Evolutionary conservation across 352 stramenopile species (phyloP), one percentile per base, ranked within the genome.

Genomic region (Phytopythium litorale): DNA sequence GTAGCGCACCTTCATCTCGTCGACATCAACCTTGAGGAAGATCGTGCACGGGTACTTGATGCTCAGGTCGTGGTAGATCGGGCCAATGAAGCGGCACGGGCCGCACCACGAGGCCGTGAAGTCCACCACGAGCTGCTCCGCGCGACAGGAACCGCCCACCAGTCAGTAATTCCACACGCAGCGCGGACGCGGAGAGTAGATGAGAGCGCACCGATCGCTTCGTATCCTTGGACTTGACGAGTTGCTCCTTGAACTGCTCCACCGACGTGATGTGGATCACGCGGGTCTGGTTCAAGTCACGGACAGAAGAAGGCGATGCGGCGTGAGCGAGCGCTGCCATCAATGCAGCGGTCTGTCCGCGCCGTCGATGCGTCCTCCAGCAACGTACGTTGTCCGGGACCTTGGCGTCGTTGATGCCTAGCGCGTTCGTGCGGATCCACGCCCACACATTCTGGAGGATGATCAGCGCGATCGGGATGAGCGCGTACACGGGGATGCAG

Each of bases 1-100:
- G n/a, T n/a, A n/a, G n/a, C n/a, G 43, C 15, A 79, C 55, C 67
- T 87, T 84, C 42, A 92, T 72, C 58, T 96, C 87, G 54, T 97
- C 89, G 13, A 97, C 89, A 46, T 97, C 89, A 33, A 97, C 87
- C 67, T 96, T 96, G 55, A 96, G 71, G 66, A 97, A 96, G 53
- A 94, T 79, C 19, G 83, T 83, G 62, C 82, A 89, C 38, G 81
- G 80, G 52, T 94, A 92, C 64, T 91, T 91, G 68, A 84, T 87
- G 59, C 83, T 92, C 21, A 97, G 67, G 54, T 94, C 87, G 56
- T 94, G 85, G 70, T 80, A 96, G 52, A 91, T 78, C 11, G 90
- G 90, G n/a, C 77, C 71, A 32, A 97, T 96, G 65, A 73, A 79
- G 61, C 91, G 89, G 65, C 90, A 97, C 21, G 90, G 88, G 7